Base-by-base conservation (phyloP, 768 basidiomycete species). In the Leccinellum luteum region DNA sequence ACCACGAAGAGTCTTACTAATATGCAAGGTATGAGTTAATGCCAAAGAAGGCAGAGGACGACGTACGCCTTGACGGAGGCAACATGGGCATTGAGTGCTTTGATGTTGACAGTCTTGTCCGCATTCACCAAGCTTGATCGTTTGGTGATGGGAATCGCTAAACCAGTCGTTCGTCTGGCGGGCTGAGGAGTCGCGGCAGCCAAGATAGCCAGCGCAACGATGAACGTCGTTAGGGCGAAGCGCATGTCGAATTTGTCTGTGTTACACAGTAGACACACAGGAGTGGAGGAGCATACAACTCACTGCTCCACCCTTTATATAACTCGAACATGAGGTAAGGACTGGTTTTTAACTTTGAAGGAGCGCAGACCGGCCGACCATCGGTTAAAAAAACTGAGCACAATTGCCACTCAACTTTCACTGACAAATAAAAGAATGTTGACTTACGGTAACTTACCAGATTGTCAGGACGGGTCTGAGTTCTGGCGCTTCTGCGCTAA, bases 61-160 rank as follows among this genome's bases (percentile, higher is more conserved):
- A 62, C 64, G 5, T 54, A 65, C 60, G 58, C 48, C 32, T 49
- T 54, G 19, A 49, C 17, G 1, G 49, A 54, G 3, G 13, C 27
- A 28, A 55, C 8, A 19, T 64, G 60, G 14, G 48, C 4, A 3
- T 50, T 23, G n/a, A 62, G 55, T 14, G 51, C 60, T 1, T 56
- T 55, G 1, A 55, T n/a, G 12, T 59, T 28, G 3, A 59, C 55
- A 9, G 23, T 55, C 7, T 35, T 55, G 56, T 59, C 57, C 13
- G 21, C 27, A 23, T 65, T 59, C 7, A 51, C 9, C 1, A 59
- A 21, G 3, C 17, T 10, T 3, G 57, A 41, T 3, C 51, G 62
- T 49, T 62, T 64, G 8, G n/a, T 30, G 52, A 64, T 56, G 9
- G 62, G 55, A 7, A 65, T 57, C 5, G 59, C 48, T 0, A 12